phyloP scores from a whole-genome alignment of 495 filamentous ascomycete species.

The Hypoxylon cercidicola region DNA sequence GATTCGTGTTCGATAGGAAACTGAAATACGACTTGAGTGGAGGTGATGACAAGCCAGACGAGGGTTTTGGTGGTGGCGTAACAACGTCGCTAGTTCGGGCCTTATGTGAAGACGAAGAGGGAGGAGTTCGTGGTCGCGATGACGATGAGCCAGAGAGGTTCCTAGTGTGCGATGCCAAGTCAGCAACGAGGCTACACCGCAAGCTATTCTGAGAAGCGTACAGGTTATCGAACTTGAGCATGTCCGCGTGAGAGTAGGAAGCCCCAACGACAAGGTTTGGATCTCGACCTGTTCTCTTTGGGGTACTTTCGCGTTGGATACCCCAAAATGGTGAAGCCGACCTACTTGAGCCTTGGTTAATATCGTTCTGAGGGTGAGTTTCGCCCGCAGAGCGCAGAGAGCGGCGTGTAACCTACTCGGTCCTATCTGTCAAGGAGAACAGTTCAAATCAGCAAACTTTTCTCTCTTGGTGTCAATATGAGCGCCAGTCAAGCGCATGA shows the following conservation, averaged over 20 bases:
- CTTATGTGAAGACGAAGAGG: slow-evolving; percentile 50
- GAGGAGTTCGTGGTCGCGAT: slow-evolving; percentile 62
- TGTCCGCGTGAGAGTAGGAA: slow-evolving; percentile 95
- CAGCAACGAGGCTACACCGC: slow-evolving; percentile 24
- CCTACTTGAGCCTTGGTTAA: slow-evolving; percentile 54
- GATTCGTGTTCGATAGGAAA: slow-evolving; percentile 77
- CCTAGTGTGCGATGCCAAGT: slow-evolving; percentile 44
- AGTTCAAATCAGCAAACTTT: slow-evolving; percentile 32
- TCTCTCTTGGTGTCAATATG: slow-evolving; percentile 16
- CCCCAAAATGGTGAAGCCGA: slow-evolving; percentile 93
- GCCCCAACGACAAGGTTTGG: slow-evolving; percentile 88
- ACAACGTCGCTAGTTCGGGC: slow-evolving; percentile 54
- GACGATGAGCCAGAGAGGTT: slow-evolving; percentile 56
- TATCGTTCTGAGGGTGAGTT: neutral
- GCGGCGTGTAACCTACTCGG: slow-evolving; percentile 62
- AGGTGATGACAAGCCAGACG: slow-evolving; percentile 65
- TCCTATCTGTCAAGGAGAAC: slow-evolving; percentile 60
- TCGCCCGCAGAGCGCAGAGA: slow-evolving; percentile 4
- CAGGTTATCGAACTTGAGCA: slow-evolving; percentile 85
- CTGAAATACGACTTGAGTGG: slow-evolving; percentile 77
- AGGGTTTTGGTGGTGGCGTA: slow-evolving; percentile 66
- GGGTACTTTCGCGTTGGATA: slow-evolving; percentile 61
- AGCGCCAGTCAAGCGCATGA: slow-evolving; percentile 33
- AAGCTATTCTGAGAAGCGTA: slow-evolving; percentile 45
- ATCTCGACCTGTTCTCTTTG: slow-evolving; percentile 68